Evolutionary conservation across 768 basidiomycete species (phyloP).

Genomic region (Tylopilus balloui): DNA sequence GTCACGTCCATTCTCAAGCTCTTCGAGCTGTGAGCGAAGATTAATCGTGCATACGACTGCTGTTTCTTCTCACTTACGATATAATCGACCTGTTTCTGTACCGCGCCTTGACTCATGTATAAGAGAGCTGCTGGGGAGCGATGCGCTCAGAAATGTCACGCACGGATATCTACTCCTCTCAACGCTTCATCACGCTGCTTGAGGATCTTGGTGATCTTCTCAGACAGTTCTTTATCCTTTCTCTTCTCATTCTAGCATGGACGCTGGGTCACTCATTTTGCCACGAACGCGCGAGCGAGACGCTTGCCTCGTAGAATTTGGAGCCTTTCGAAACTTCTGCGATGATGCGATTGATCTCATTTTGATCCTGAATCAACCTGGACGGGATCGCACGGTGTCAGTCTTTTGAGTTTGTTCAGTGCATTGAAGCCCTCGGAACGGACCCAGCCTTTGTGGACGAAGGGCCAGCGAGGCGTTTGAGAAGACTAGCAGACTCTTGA

Average conservation of each 20-base stretch:
- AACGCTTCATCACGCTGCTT: constrained; percentile 57
- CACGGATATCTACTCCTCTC: constrained; percentile 54
- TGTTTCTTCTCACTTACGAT: constrained; percentile 46
- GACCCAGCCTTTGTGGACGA: constrained; percentile 88
- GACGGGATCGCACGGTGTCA: constrained; percentile 9
- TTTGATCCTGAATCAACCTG: constrained; percentile 71
- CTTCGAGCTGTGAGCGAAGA: constrained; percentile 41
- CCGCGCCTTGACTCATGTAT: constrained; percentile 37
- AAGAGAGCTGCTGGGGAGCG: neutral
- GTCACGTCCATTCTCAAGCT: constrained; percentile 74
- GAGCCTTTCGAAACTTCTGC: constrained; percentile 91
- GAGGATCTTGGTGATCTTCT: constrained; percentile 67
- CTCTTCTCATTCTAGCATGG: constrained; percentile 73
- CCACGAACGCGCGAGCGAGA: neutral
- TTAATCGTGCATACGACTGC: neutral
- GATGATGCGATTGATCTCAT: constrained; percentile 83
- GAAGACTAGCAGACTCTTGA: constrained; percentile 64
- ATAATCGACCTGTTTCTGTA: constrained; percentile 66
- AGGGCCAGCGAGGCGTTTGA: constrained; percentile 80
- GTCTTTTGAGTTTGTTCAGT: neutral
- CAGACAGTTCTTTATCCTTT: constrained; percentile 81
- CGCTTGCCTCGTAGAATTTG: constrained; percentile 77
- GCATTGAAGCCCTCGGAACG: constrained; percentile 22
- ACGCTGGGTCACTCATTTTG: neutral
- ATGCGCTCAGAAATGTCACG: constrained; percentile 19